These are phyloP conservation scores for Tetrahymena malaccensis DNA, from an alignment of 73 alveolate species.

Conservation along the genomic window DNA sequence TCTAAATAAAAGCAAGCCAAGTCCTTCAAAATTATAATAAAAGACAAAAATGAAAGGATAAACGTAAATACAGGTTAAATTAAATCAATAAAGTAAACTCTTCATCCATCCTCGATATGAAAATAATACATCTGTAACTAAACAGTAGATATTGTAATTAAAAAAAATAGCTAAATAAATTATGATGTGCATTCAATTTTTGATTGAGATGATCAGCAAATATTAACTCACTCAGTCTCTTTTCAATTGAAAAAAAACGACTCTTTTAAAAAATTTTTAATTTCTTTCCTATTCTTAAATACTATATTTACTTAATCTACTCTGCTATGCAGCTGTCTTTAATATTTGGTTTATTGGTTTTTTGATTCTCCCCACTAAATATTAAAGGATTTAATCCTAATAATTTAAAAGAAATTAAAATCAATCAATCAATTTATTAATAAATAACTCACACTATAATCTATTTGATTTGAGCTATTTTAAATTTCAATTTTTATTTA, in stretches of 20 bases:
- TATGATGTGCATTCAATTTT: no score
- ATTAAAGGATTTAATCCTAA: neutral
- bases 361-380: neutral
- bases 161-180: neutral
- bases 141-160: neutral
- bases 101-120: no score
- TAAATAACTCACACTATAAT: neutral
- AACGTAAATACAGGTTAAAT: neutral
- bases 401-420: neutral
- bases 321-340: neutral
- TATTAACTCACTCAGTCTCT: neutral
- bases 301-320: neutral
- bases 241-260: neutral
- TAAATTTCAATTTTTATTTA: neutral
- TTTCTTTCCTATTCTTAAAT: neutral
- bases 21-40: neutral
- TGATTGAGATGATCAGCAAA: neutral
- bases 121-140: neutral
- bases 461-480: neutral
- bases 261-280: neutral
- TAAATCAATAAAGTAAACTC: neutral
- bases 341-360: neutral
- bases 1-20: neutral
- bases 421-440: no score
- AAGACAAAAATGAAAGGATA: neutral